Evolutionary conservation across 139 green algal species (phyloP), one percentile per base, ranked within the genome.

Genomic region (Chlorella sp.): DNA sequence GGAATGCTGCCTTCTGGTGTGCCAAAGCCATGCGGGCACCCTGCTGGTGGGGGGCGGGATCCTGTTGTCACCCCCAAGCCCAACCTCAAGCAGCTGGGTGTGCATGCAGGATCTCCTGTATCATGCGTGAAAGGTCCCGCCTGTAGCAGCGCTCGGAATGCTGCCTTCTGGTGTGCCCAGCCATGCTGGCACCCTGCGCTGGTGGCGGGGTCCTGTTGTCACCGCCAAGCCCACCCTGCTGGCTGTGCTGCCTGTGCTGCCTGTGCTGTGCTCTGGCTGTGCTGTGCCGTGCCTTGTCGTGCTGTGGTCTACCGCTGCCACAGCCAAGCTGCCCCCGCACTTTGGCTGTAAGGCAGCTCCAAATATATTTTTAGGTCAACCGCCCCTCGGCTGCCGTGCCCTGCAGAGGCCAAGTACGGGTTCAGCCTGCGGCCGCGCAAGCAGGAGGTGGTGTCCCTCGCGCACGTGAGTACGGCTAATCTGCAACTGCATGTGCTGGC

Each of bases 371-470:
- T 26, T 62, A 11, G 19, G 28, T 64, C 6, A 14, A 30, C 22
- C 36, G 54, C 22, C 20, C 34, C 5, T 34, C 5, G 7, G 4
- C 56, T 30, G 20, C 19, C 58, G 14, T 24, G 3, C 8, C 24
- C 54, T 81, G 81, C 81, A 85, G 81, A 56, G 30, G 70, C 54
- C n/a, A 72, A 82, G 62, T 83, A 89, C 44, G 80, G 80, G 14
- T 89, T 87, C 72, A 44, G 36, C 56, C 34, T 89, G 38, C 83
- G 79, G 80, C 24, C 80, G 7, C 82, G 86, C 41, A 89, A 80
- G 70, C 44, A 44, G 1, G 85, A 89, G 60, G 73, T 89, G 9
- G 80, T 79, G 41, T 41, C 34, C 2, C 26, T 84, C 1, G 69
- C 69, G 24, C 65, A 73, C 38, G 81, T 76, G 69, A 28, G 76